Evolutionary conservation across 177 flowering plant species (phyloP), one percentile per base, ranked within the genome.

Genomic region (Vitis hybrid): DNA sequence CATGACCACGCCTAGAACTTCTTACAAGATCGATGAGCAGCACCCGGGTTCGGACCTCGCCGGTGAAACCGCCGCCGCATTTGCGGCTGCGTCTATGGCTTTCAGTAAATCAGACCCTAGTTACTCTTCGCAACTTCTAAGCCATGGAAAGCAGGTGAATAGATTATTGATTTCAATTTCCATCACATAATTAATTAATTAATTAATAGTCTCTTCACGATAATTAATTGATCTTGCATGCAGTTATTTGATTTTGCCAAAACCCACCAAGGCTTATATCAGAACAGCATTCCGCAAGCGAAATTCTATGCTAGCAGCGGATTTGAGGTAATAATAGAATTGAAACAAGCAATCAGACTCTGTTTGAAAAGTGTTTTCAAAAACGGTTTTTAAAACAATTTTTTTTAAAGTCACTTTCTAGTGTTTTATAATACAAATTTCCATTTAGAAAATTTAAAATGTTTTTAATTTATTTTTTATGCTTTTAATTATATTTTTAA

Each of bases 21-120:
- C 67, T 10, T 85, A n/a, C 64, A 74, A 56, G 66, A 79, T 86
- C 19, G 80, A 84, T 59, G 77, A 59, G 0, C 20, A 79, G n/a
- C 61, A 79, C 18, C 91, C 89, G 0, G 89, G 91, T 1, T 52
- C 88, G 2, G 89, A 87, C 64, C 82, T 87, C 13, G 86, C 86
- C 1, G 89, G 68, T 1, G 89, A 85, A 67, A 74, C 85, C 22
- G 79, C 89, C 1, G 89, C 89, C 15, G 86, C 89, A 15, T 7
- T 87, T 2, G 88, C 88, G 14, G 87, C 91, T 2, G 80, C 88
- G 7, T 80, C 91, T 39, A 64, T 84, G 0, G 85, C 71, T 2
- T 87, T 86, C 50, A 9, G 1, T 5, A 14, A 29, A 0, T n/a
- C 63, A 0, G 34, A 84, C 10, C 48, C 80, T 11, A 11, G 5